Conservation (phyloP, 805 yeast species). For the Saccharomycopsis lassenensis region DNA sequence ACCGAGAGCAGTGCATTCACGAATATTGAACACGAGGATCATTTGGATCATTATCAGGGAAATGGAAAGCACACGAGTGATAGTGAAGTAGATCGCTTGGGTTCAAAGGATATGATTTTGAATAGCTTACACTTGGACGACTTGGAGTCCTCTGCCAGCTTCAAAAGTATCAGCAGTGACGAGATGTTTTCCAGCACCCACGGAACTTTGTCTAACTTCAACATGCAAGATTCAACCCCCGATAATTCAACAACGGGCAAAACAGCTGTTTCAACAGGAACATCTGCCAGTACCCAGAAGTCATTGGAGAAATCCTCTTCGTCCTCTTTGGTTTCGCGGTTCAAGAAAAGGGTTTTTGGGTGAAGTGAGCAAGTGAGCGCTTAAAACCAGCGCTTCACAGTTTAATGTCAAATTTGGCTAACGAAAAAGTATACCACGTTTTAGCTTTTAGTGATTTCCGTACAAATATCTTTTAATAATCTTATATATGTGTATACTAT, state of each 20-base stretch:
- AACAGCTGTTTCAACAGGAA: neutral
- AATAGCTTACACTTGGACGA: conserved; percentile 18
- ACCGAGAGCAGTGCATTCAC: conserved; percentile 19
- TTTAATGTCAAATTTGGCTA: too few relatives aligned
- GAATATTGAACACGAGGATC: conserved; percentile 16
- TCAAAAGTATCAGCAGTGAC: conserved; percentile 18
- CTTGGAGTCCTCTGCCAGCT: conserved; percentile 17
- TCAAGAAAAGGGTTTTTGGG: too few relatives aligned
- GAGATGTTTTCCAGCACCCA: conserved; percentile 17
- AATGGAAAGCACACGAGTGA: conserved; percentile 1
- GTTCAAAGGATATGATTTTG: conserved; percentile 1
- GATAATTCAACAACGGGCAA: neutral
- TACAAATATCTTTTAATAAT: neutral
- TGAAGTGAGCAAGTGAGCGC: too few relatives aligned
- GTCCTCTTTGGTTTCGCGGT: conserved; percentile 6
- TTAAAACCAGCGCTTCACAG: too few relatives aligned
- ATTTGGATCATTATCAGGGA: conserved; percentile 7
- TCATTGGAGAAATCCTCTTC: conserved; percentile 4
- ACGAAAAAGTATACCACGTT: too few relatives aligned
- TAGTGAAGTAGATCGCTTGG: neutral
- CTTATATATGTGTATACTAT: neutral
- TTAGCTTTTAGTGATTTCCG: neutral
- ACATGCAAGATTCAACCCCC: conserved; percentile 6
- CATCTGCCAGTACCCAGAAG: neutral
- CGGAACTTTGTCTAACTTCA: conserved; percentile 11